Evolutionary conservation across 495 filamentous ascomycete genomes (phyloP).

Genomic region (Xylaria intraflava): DNA sequence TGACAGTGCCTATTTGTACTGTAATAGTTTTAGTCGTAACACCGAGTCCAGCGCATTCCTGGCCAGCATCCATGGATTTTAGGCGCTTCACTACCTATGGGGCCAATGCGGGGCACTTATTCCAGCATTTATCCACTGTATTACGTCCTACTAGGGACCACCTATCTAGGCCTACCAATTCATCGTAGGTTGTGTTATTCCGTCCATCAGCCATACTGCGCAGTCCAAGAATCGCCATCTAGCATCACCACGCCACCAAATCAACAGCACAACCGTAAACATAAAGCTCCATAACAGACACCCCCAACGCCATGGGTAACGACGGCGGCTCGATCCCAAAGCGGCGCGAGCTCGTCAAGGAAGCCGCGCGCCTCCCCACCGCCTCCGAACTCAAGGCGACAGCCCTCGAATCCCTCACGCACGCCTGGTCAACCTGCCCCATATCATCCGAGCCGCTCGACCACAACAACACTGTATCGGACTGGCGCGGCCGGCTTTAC

Average conservation of each 20-base stretch:
- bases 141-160: no score
- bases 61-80: no score
- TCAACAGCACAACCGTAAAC: not conserved
- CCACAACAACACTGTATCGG: conserved; percentile 69
- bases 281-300: not conserved
- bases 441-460: conserved; percentile 70
- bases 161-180: no score
- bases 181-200: no score
- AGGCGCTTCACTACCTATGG: no score
- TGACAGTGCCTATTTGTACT: no score
- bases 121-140: no score
- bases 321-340: conserved; percentile 88
- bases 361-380: conserved; percentile 71
- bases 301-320: conserved; percentile 66
- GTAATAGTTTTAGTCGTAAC: no score
- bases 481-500: conserved; percentile 79
- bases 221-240: no score
- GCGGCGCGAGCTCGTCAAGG: conserved; percentile 89
- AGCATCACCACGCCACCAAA: not conserved
- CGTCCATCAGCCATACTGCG: no score
- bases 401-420: conserved; percentile 70
- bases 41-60: no score
- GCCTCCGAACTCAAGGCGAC: conserved; percentile 88
- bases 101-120: no score
- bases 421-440: conserved; percentile 81